Conservation (phyloP, 2,329 filamentous ascomycete genomes). For the Talaromyces sp. region DNA sequence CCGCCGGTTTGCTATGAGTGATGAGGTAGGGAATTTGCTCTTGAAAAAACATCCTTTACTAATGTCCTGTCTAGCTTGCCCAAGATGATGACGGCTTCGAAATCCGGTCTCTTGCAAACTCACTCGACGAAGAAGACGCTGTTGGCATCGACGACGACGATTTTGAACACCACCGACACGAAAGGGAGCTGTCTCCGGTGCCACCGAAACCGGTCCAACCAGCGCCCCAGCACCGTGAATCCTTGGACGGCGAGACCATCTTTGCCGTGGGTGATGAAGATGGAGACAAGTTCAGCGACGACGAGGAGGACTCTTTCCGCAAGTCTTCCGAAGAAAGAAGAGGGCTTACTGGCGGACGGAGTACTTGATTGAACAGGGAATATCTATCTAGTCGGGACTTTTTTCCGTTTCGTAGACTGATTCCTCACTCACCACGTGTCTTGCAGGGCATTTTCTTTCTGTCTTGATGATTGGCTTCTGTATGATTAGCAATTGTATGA, state of each 20-base stretch:
- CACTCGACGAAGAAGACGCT: slow-evolving; percentile 59
- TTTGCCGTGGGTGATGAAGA: slow-evolving; percentile 81
- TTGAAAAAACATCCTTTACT: not conserved
- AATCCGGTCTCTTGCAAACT: slow-evolving; percentile 83
- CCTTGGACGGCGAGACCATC: slow-evolving; percentile 84
- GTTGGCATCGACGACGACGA: slow-evolving; percentile 33
- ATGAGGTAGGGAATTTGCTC: slow-evolving; percentile 58
- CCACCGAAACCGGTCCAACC: slow-evolving; percentile 50
- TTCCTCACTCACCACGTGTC: not conserved
- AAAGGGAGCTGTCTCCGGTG: slow-evolving; percentile 34
- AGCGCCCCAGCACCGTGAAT: slow-evolving; percentile 50
- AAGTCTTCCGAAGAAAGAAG: slow-evolving; percentile 45
- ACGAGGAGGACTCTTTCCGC: slow-evolving; percentile 52
- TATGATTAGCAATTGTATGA: slow-evolving; percentile 1
- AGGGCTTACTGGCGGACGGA: slow-evolving; percentile 40
- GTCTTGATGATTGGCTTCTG: not conserved
- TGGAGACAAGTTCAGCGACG: slow-evolving; percentile 75
- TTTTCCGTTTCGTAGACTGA: not conserved
- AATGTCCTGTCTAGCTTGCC: slow-evolving; percentile 56
- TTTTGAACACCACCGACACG: slow-evolving; percentile 22
- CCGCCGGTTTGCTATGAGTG: slow-evolving; percentile 95
- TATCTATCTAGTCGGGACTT: not conserved
- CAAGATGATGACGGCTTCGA: slow-evolving; percentile 99
- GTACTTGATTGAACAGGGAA: slow-evolving; percentile 2
- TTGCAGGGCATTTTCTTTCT: not conserved